These are phyloP conservation scores for Chrysoporthe deuterocubensis DNA, from an alignment of 2,329 filamentous ascomycete species.

Conservation along the genomic window DNA sequence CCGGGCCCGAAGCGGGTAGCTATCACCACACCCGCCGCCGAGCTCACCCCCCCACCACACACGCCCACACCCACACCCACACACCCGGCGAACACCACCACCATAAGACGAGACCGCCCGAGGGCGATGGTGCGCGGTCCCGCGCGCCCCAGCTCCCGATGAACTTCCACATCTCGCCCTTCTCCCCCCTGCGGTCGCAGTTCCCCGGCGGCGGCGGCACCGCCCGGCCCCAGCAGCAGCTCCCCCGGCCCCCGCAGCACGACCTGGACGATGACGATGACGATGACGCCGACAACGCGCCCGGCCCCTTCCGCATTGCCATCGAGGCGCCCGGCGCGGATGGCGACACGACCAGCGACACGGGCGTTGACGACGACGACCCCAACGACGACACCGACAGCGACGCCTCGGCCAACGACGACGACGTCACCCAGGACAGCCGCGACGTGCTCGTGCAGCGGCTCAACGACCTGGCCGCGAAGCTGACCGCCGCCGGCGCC, in stretches of 20 bases:
- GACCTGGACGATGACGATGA: not conserved
- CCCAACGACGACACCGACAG: constrained; percentile 22
- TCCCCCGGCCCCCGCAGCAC: constrained; percentile 2
- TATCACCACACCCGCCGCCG: too few species aligned
- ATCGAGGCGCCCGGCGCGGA: constrained; percentile 32
- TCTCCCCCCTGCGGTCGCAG: constrained; percentile 39
- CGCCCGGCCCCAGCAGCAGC: constrained; percentile 7
- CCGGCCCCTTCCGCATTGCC: constrained; percentile 26
- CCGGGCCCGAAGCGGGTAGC: not conserved
- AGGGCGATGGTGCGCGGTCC: not conserved
- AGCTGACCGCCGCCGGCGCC: constrained; percentile 39
- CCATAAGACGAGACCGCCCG: too few species aligned
- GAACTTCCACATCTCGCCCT: constrained; percentile 38
- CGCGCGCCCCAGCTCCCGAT: constrained; percentile 25
- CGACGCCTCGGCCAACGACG: constrained; percentile 32
- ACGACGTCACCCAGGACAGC: constrained; percentile 40
- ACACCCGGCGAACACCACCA: too few species aligned
- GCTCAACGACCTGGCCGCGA: constrained; percentile 44
- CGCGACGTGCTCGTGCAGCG: constrained; percentile 53
- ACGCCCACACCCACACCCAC: not conserved
- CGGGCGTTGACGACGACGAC: constrained; percentile 19
- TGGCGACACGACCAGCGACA: constrained; percentile 18
- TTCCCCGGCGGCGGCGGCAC: constrained; percentile 33
- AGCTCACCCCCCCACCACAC: not conserved
- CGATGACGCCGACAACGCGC: not conserved